phyloP scores from a whole-genome alignment of 768 basidiomycete genomes.

The Wakefieldia striispora region DNA sequence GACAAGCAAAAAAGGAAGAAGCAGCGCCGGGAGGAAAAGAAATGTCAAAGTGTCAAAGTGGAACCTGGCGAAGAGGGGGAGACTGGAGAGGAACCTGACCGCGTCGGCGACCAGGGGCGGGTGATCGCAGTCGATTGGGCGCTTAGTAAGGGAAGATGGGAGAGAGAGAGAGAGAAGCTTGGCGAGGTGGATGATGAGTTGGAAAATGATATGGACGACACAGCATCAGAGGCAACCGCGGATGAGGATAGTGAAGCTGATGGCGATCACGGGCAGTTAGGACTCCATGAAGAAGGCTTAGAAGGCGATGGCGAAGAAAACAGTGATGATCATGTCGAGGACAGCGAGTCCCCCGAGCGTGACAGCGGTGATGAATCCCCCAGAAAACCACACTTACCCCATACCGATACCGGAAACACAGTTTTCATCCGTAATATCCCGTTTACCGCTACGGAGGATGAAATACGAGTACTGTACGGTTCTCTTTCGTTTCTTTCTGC shows the following conservation, averaged over 20 bases:
- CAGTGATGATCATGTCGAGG: slow-evolving; percentile 27
- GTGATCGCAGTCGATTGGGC: slow-evolving; percentile 96
- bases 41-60: slow-evolving; percentile 30
- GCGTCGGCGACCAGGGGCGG: slow-evolving; percentile 44
- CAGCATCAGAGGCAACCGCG: slow-evolving; percentile 19
- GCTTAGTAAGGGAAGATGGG: slow-evolving; percentile 89
- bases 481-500: background rate
- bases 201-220: slow-evolving; percentile 35
- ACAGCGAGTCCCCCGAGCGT: slow-evolving; percentile 12
- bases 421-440: slow-evolving; percentile 93
- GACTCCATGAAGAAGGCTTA: slow-evolving; percentile 39
- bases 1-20: slow-evolving; percentile 72
- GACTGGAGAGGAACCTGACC: slow-evolving; percentile 35
- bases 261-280: slow-evolving; percentile 42
- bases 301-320: slow-evolving; percentile 31
- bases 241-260: slow-evolving; percentile 32
- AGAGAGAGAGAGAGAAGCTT: slow-evolving; percentile 67
- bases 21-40: slow-evolving; percentile 51
- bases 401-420: slow-evolving; percentile 85
- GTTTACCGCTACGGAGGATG: slow-evolving; percentile 90
- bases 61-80: slow-evolving; percentile 36
- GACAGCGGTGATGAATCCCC: slow-evolving; percentile 39
- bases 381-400: slow-evolving; percentile 68
- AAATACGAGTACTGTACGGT: slow-evolving; percentile 77
- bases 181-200: slow-evolving; percentile 28